A percentile compares a stretch with the other conserved stretches of the same genome.
These are phyloP conservation scores for Hypoxylon sp. DNA, from an alignment of 2,329 filamentous ascomycete genomes.

Conservation along the genomic window DNA sequence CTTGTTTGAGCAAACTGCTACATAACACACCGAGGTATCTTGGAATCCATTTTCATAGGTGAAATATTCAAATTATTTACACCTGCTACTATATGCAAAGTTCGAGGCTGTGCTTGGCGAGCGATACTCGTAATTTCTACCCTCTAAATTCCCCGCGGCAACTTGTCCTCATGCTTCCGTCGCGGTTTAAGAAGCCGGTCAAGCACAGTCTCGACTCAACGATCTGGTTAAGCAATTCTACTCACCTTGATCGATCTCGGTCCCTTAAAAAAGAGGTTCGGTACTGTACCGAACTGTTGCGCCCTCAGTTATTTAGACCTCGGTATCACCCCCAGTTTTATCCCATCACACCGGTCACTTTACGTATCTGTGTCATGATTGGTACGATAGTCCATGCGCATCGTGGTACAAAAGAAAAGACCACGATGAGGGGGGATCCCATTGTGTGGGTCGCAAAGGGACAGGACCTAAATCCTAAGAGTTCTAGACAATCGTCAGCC, in stretches of 20 bases:
- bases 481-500: conserved; percentile 43
- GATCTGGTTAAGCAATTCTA: conserved; percentile 26
- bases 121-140: conserved; percentile 9
- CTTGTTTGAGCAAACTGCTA: conserved; percentile 2
- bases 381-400: conserved; percentile 47
- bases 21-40: conserved; percentile 14
- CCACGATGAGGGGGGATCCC: conserved; percentile 24
- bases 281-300: conserved; percentile 24
- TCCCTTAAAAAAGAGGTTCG: conserved; percentile 19
- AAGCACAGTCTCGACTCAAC: conserved; percentile 1
- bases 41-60: conserved; percentile 1
- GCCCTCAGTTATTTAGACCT: conserved; percentile 29
- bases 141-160: conserved; percentile 1
- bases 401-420: conserved; percentile 34
- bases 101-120: conserved; percentile 15
- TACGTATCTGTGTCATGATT: conserved; percentile 42
- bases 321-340: conserved; percentile 35
- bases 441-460: conserved; percentile 36
- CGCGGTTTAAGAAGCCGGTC: conserved; percentile 8
- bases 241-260: conserved; percentile 24
- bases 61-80: conserved; percentile 8
- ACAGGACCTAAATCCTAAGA: conserved; percentile 27
- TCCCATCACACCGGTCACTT: conserved; percentile 48
- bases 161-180: conserved; percentile 2
- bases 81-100: conserved; percentile 1